phyloP scores from a whole-genome alignment of 257 asterid genomes.

The Nemophila menziesii region DNA sequence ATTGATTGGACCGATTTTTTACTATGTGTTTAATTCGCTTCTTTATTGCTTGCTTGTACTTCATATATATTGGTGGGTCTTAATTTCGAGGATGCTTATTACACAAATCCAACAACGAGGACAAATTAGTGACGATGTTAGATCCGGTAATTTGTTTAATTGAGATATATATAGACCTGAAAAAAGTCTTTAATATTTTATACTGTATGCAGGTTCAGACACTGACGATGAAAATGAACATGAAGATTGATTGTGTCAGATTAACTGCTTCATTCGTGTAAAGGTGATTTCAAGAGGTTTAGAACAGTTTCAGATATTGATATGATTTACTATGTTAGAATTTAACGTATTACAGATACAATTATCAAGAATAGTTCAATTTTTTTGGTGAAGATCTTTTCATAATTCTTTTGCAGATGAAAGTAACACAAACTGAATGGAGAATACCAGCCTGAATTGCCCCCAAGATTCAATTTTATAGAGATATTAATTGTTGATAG shows the following conservation, averaged over 20 bases:
- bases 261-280: background rate
- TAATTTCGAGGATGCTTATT: constrained; percentile 80
- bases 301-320: background rate
- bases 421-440: background rate
- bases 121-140: constrained; percentile 76
- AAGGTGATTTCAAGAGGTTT: background rate
- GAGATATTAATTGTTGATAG: background rate
- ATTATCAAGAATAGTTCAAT: background rate
- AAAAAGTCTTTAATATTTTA: background rate
- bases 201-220: constrained; percentile 49
- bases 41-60: constrained; percentile 80
- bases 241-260: constrained; percentile 33
- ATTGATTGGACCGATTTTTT: constrained; percentile 55
- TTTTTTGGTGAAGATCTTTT: background rate
- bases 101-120: constrained; percentile 75
- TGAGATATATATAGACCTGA: background rate
- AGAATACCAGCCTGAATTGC: background rate
- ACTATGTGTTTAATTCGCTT: constrained; percentile 75
- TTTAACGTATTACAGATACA: background rate
- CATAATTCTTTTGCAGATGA: background rate
- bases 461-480: too few species aligned
- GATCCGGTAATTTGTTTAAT: constrained; percentile 57
- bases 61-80: constrained; percentile 81
- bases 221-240: constrained; percentile 64
- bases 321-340: background rate